A percentile compares a stretch with the other conserved stretches of the same genome.
Evolutionary conservation across 2,329 filamentous ascomycete genomes (phyloP).

Genomic region (Fusarium illudens): DNA sequence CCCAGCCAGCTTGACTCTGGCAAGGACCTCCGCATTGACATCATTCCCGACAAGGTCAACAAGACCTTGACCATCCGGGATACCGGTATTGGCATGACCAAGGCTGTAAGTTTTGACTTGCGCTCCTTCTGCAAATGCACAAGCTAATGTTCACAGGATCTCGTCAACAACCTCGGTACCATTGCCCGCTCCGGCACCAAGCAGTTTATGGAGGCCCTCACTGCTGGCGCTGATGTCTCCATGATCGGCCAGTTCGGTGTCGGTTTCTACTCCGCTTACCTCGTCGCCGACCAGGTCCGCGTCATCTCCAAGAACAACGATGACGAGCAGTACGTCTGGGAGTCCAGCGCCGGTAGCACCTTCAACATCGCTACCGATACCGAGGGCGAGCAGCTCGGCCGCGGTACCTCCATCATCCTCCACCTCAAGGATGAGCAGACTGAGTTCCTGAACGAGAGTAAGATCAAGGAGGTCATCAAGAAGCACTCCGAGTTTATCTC

Average conservation of each 20-base stretch:
- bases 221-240: conserved; percentile 97
- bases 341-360: conserved; percentile 95
- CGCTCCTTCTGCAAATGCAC: neutral
- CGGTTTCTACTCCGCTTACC: conserved; percentile 99
- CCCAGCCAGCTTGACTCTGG: conserved; percentile 94
- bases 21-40: conserved; percentile 99
- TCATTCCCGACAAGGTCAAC: conserved; percentile 95
- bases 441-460: conserved; percentile 98
- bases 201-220: conserved; percentile 99
- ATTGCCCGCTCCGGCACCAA: conserved; percentile 99
- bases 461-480: conserved; percentile 99
- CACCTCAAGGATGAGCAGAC: conserved; percentile 99
- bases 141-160: conserved; percentile 66
- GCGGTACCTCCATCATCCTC: conserved; percentile 97
- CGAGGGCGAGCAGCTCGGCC: conserved; percentile 88
- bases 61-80: conserved; percentile 98
- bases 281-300: conserved; percentile 94
- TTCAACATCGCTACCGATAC: conserved; percentile 93
- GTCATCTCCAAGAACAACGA: conserved; percentile 99
- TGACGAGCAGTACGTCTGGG: conserved; percentile 99
- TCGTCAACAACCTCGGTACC: conserved; percentile 99
- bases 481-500: conserved; percentile 99
- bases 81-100: conserved; percentile 99
- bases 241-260: conserved; percentile 99
- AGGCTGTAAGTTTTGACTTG: conserved; percentile 78